Conservation (phyloP, 2,329 filamentous ascomycete species). For the Dactylonectria macrodidyma region DNA sequence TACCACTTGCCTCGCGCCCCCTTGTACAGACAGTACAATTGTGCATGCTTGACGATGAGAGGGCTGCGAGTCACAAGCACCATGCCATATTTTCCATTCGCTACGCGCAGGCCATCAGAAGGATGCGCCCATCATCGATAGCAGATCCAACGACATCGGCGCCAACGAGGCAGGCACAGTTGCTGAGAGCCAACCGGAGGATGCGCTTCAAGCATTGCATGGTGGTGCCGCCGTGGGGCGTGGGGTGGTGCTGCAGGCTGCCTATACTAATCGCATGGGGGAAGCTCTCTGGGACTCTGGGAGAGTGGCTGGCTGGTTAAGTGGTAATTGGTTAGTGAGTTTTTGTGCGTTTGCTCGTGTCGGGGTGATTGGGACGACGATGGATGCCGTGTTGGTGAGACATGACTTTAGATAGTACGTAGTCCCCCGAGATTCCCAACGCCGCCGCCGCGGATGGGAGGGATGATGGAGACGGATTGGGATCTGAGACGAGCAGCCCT, state of each 20-base stretch:
- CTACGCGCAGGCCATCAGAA: not conserved
- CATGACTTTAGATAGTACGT: conserved; percentile 17
- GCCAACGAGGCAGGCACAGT: conserved; percentile 9
- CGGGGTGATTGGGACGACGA: conserved; percentile 21
- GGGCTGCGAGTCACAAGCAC: not conserved
- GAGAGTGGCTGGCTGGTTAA: conserved; percentile 5
- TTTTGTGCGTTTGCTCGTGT: conserved; percentile 10
- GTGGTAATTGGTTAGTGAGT: not conserved
- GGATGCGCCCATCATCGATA: not conserved
- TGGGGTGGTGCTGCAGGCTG: conserved; percentile 35
- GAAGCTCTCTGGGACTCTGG: conserved; percentile 10
- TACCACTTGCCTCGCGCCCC: not conserved
- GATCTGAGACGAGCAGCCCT: conserved; percentile 24
- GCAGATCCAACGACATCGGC: not conserved
- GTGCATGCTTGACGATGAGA: not conserved
- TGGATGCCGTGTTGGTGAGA: conserved; percentile 36
- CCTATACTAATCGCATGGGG: conserved; percentile 28
- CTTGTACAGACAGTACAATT: too few relatives aligned
- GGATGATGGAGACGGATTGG: conserved; percentile 17
- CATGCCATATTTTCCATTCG: not conserved
- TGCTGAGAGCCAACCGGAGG: conserved; percentile 7
- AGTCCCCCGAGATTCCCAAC: conserved; percentile 19
- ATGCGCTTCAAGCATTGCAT: conserved; percentile 25
- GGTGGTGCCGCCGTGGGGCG: conserved; percentile 30
- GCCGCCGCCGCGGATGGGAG: conserved; percentile 5